Base-by-base conservation (phyloP, 495 filamentous ascomycete species). In the Talaromyces proteolyticus region DNA sequence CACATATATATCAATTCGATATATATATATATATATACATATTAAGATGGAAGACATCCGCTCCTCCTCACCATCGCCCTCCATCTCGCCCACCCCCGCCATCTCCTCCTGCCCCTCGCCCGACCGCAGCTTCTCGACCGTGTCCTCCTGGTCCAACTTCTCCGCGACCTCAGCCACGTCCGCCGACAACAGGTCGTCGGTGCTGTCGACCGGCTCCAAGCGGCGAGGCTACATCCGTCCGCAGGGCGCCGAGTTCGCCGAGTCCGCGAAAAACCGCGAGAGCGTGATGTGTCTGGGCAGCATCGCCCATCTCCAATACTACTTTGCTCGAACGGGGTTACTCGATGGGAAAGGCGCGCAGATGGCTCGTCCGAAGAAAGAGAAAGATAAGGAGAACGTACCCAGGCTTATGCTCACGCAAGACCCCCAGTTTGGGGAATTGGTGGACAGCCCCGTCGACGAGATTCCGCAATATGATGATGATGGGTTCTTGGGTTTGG, bases 291-390 rank as follows among this genome's bases (percentile, higher is more conserved):
- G 88, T 61, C 69, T 98, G 53, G 93, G 93, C 20, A 96, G 91
- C 61, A 98, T 98, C 57, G 89, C 91, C 42, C 93, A 98, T 69
- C 70, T 98, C 57, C 93, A 98, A 60, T 96, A 98, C 65, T 98
- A 97, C 64, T 98, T 98, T 64, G 92, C 93, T 34, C 78, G 94
- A 44, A 98, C 93, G 3, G 93, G 93, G 3, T 65, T 98, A 45
- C 65, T 98, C 42, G 93, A 98, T 59, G 91, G 92, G 29, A 96
- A 96, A 63, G 91, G 91, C 16, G 93, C 84, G 43, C 88, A 91
- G 51, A 68, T 91, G 47, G 82, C 85, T 6, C 86, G 87, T 57
- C 83, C 77, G 51, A 73, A 79, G 49, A 85, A 85, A 56, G 77
- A 74, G 51, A 80, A 76, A 55, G 57, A 55, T 10, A 60, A 69